phyloP scores from a whole-genome alignment of 495 filamentous ascomycete species.

The Elasticomyces elasticus region DNA sequence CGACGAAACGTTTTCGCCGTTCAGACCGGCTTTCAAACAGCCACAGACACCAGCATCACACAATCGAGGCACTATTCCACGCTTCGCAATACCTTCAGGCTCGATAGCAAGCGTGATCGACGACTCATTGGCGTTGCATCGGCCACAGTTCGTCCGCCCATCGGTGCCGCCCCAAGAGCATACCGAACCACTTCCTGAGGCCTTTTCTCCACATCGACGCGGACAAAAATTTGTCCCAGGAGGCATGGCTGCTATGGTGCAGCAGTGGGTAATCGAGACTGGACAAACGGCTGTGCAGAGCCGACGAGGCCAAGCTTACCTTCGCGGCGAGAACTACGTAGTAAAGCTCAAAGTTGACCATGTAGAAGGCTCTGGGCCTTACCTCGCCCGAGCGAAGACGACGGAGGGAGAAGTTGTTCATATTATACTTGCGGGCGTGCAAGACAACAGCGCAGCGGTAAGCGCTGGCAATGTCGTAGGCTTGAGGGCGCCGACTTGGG shows the following conservation, averaged over 20 bases:
- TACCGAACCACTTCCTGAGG: slow-evolving; percentile 25
- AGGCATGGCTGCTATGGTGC: slow-evolving; percentile 30
- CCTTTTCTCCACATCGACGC: slow-evolving; percentile 33
- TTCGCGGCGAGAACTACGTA: slow-evolving; percentile 13
- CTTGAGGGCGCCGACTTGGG: slow-evolving; percentile 28
- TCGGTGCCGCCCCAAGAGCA: slow-evolving; percentile 2
- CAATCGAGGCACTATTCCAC: background rate
- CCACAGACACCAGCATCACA: background rate
- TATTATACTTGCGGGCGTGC: slow-evolving; percentile 6
- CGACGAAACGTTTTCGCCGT: background rate
- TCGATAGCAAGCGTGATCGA: background rate
- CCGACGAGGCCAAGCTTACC: slow-evolving; percentile 11
- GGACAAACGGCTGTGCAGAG: slow-evolving; percentile 22
- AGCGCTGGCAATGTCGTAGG: slow-evolving; percentile 22
- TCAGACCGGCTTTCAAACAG: background rate
- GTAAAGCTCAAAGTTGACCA: slow-evolving; percentile 11
- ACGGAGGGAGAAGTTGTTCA: slow-evolving; percentile 2
- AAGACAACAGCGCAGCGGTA: slow-evolving; percentile 3
- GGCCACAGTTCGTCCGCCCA: slow-evolving; percentile 14
- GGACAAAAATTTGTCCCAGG: slow-evolving; percentile 32
- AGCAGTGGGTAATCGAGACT: slow-evolving; percentile 32
- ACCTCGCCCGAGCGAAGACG: background rate
- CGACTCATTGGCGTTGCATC: background rate
- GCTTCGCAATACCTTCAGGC: background rate
- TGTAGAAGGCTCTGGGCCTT: slow-evolving; percentile 4